Evolutionary conservation across 305 asterid genomes (phyloP).

Genomic region (Fraxinus dipetala): DNA sequence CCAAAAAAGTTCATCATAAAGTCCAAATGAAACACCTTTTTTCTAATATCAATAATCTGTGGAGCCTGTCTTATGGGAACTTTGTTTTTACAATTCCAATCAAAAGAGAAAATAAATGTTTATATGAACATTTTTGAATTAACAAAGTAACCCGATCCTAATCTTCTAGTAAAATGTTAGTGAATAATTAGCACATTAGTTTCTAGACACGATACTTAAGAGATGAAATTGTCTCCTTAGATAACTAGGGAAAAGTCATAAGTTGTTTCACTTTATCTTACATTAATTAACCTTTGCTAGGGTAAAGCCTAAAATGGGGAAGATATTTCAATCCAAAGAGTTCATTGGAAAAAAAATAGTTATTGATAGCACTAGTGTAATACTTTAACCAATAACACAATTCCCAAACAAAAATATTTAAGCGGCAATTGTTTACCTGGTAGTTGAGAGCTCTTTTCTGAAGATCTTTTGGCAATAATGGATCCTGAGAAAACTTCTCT

Average conservation of each 20-base stretch:
- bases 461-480: conserved; percentile 74
- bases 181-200: no score
- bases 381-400: no score
- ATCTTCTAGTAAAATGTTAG: not conserved
- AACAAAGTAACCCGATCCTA: not conserved
- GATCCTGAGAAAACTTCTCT: conserved; percentile 36
- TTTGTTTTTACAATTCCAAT: not conserved
- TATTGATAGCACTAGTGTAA: no score
- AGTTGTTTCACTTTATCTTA: not conserved
- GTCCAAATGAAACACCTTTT: conserved; percentile 48
- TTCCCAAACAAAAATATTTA: no score
- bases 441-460: conserved; percentile 56
- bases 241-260: not conserved
- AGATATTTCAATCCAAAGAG: not conserved
- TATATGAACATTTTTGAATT: not conserved
- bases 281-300: not conserved
- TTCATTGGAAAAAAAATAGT: no score
- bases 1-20: conserved; percentile 5
- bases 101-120: not conserved
- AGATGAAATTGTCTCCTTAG: not conserved
- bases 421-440: no score
- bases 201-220: not conserved
- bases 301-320: not conserved
- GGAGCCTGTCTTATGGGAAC: not conserved
- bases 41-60: conserved; percentile 77